A percentile compares a stretch with the other conserved stretches of the same genome.
These are phyloP conservation scores for Tylopilus subfusipes DNA, from an alignment of 768 basidiomycete species.

Conservation along the genomic window DNA sequence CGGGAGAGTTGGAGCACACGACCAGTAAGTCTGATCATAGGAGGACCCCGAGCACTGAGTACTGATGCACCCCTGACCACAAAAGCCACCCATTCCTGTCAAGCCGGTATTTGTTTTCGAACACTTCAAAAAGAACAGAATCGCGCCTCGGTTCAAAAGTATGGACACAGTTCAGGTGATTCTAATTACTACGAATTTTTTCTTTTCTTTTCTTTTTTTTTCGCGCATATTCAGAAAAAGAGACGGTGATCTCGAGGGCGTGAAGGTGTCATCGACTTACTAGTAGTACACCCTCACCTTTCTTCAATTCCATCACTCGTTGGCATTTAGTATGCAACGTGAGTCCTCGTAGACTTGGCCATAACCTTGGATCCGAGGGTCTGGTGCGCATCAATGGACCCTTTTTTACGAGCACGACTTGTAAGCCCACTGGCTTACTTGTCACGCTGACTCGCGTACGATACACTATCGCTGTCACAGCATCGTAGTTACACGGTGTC, in stretches of 20 bases:
- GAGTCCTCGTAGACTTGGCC: too few relatives aligned
- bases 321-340: too few relatives aligned
- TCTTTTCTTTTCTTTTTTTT: too few relatives aligned
- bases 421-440: not conserved
- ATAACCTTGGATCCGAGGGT: not conserved
- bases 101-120: not conserved
- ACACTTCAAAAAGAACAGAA: not conserved
- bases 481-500: too few relatives aligned
- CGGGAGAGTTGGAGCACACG: constrained; percentile 17
- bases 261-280: too few relatives aligned
- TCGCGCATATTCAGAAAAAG: too few relatives aligned
- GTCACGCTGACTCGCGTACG: too few relatives aligned
- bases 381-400: not conserved
- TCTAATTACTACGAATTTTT: not conserved
- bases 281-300: too few relatives aligned
- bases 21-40: constrained; percentile 9
- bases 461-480: too few relatives aligned
- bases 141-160: not conserved
- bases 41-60: not conserved
- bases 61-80: not conserved
- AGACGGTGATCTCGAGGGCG: too few relatives aligned
- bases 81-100: too few relatives aligned
- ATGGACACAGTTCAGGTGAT: not conserved
- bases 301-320: too few relatives aligned
- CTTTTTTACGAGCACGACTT: not conserved